Evolutionary conservation across 306 rosid genomes (phyloP), one percentile per base, ranked within the genome.

Genomic region (Macrotyloma uniflorum): DNA sequence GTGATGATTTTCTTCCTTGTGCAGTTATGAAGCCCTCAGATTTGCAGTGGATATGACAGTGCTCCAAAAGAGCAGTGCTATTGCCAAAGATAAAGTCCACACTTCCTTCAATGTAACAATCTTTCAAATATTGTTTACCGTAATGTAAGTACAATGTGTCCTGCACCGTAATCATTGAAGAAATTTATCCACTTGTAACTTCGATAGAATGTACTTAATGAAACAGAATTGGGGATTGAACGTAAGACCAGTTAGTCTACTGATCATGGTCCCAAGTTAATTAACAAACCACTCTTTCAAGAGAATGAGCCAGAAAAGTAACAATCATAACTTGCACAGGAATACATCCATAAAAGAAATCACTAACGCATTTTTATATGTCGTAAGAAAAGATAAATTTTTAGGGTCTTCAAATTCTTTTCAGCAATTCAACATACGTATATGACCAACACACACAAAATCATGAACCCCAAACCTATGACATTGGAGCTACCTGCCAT

Each of bases 41-140:
- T 84, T 93, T 95, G 93, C 99, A 91, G 87, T 93, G 98, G 80
- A 95, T 75, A 76, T 95, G 98, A 67, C 98, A 91, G 78, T 87
- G 96, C 85, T 95, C 98, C 82, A 95, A 85, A 82, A 95, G 93
- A 49, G 98, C 95, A 47, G 98, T 92, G 93, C 98, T 92, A 78
- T 95, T 95, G 79, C 98, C 98, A 64, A 95, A 95, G 69, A 95
- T 91, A 78, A 95, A 92, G 84, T 95, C 98, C 68, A 95, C 98
- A 19, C 96, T 95, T 82, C 98, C 98, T 88, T 95, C 98, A 58
- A 95, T 74, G 72, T 95, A 95, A 84, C 98, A 95, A 85, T 95
- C 96, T 83, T 88, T 95, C 76, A 95, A 82, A 89, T 92, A 95
- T 45, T 95, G 95, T 86, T 93, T 95, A 35, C 98, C 98, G 30